Conservation (phyloP, 371 early-diverging fungal species). For the Actinomortierella wolfii region DNA sequence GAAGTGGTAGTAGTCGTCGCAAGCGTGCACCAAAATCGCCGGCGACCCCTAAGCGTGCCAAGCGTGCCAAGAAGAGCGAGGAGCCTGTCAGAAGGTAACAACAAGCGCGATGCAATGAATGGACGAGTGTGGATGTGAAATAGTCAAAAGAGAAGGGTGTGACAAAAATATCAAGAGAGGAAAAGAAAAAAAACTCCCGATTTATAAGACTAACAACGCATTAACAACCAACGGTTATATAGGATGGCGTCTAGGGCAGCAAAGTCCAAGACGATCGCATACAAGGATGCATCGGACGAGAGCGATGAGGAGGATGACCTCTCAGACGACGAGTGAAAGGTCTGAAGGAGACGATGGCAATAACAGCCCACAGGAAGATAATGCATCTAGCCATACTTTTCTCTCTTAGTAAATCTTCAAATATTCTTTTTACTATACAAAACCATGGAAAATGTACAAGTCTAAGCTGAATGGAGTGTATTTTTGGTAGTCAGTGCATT, state of each 20-base stretch:
- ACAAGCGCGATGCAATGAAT: conserved; percentile 30
- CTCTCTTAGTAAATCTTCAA: no score
- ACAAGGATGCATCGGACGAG: conserved; percentile 15
- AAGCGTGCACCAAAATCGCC: no score
- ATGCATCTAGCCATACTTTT: no score
- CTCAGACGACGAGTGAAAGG: conserved; percentile 4
- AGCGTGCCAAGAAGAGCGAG: conserved; percentile 29
- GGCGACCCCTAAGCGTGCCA: conserved; percentile 6
- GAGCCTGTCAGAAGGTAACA: conserved; percentile 9
- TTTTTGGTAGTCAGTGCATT: no score
- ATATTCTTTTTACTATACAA: no score
- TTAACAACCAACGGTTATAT: background rate
- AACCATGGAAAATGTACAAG: no score
- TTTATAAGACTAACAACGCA: no score
- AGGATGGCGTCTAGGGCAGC: conserved; percentile 45
- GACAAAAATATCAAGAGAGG: background rate
- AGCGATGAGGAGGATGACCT: conserved; percentile 19
- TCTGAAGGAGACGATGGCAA: no score
- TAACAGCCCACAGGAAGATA: no score
- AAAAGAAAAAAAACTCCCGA: background rate
- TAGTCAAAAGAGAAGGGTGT: background rate
- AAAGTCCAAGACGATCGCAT: conserved; percentile 23
- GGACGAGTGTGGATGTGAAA: background rate
- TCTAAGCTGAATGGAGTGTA: no score
- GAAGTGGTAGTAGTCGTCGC: no score